These are phyloP conservation scores for Aspergillus egyptiacus DNA, from an alignment of 495 filamentous ascomycete species.

Conservation along the genomic window DNA sequence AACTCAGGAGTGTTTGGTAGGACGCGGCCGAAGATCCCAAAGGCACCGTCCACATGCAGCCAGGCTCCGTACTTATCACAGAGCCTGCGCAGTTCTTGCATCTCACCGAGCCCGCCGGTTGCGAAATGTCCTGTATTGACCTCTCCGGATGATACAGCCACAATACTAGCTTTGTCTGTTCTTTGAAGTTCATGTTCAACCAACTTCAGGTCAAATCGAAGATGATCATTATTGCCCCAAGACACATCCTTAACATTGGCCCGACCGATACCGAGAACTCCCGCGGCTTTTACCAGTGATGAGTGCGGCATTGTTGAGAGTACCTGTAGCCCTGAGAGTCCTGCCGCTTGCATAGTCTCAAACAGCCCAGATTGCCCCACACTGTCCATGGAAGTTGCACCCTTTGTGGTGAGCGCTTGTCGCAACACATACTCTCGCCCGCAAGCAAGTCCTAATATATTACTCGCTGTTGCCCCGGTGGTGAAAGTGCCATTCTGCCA, in stretches of 20 bases:
- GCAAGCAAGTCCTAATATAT: conserved; percentile 74
- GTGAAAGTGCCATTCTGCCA: conserved; percentile 66
- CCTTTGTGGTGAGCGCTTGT: conserved; percentile 30
- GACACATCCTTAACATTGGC: conserved; percentile 56
- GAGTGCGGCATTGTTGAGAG: conserved; percentile 79
- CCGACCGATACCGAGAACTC: conserved; percentile 74
- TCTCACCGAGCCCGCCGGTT: conserved; percentile 50
- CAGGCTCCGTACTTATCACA: conserved; percentile 74
- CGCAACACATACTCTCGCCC: conserved; percentile 63
- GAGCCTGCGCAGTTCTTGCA: conserved; percentile 57
- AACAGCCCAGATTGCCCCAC: conserved; percentile 67
- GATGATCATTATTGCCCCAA: conserved; percentile 46
- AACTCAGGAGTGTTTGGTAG: conserved; percentile 58
- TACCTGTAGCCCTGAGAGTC: conserved; percentile 63
- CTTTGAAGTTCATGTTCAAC: conserved; percentile 49
- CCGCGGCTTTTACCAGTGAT: conserved; percentile 75
- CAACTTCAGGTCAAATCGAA: conserved; percentile 59
- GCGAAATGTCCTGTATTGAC: conserved; percentile 89
- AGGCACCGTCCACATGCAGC: conserved; percentile 90
- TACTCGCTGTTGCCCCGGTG: conserved; percentile 83
- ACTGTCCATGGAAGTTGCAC: conserved; percentile 31
- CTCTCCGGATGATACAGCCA: conserved; percentile 77
- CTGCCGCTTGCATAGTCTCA: conserved; percentile 55
- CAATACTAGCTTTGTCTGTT: conserved; percentile 57
- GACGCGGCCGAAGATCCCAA: conserved; percentile 74